Conservation (phyloP, 257 asterid species). For the Leptodermis oblonga region DNA sequence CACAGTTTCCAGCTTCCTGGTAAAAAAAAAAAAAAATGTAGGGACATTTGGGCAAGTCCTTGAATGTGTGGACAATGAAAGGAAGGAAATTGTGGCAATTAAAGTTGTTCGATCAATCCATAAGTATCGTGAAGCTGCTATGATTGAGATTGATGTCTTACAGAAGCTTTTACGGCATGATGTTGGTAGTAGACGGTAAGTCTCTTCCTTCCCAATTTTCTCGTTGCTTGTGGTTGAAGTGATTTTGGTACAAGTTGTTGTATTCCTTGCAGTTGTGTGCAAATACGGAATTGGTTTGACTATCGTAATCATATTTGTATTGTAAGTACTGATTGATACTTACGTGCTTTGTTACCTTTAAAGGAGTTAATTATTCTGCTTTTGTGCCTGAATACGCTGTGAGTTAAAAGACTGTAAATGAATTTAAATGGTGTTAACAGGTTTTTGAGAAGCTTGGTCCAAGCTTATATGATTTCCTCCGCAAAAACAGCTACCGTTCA, state of each 20-base stretch:
- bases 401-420: conserved; percentile 41
- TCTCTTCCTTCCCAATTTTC: conserved; percentile 18
- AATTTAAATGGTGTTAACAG: conserved; percentile 44
- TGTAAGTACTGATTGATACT: conserved; percentile 41
- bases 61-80: conserved; percentile 68
- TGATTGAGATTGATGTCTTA: conserved; percentile 78
- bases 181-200: conserved; percentile 50
- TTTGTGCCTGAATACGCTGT: conserved; percentile 38
- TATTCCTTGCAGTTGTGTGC: conserved; percentile 58
- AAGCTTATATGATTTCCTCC: conserved; percentile 54
- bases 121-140: conserved; percentile 82
- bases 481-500: conserved; percentile 50
- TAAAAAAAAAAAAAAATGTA: conserved; percentile 24
- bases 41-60: conserved; percentile 86
- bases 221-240: conserved; percentile 30
- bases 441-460: conserved; percentile 67
- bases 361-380: conserved; percentile 19
- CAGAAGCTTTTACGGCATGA: conserved; percentile 72
- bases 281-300: conserved; percentile 61
- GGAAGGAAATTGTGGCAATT: conserved; percentile 74
- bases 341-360: conserved; percentile 37
- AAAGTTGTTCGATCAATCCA: conserved; percentile 72
- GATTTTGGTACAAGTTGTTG: conserved; percentile 42
- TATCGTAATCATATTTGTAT: conserved; percentile 56
- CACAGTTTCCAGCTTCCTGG: conserved; percentile 8